Conservation (phyloP, 306 rosid genomes). For the Castanea crenata region DNA sequence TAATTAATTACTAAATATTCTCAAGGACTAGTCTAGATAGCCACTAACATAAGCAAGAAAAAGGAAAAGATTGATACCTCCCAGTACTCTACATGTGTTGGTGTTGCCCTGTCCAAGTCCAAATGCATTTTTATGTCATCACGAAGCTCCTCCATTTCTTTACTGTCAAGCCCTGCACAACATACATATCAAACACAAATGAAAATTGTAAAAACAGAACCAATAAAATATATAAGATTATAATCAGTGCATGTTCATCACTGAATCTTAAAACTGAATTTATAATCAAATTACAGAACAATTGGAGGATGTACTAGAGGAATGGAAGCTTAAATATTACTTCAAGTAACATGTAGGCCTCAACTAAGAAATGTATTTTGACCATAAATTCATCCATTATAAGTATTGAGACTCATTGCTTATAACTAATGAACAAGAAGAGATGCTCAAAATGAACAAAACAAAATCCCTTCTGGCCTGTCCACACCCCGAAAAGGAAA, state of each 20-base stretch:
- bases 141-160: conserved; percentile 92
- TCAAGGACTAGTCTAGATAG: conserved; percentile 1
- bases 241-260: neutral
- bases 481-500: neutral
- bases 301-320: too few relatives aligned
- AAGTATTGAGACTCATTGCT: neutral
- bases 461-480: neutral
- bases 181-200: conserved; percentile 20
- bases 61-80: conserved; percentile 56
- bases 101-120: conserved; percentile 90
- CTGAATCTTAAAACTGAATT: too few relatives aligned
- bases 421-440: neutral
- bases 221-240: neutral
- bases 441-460: neutral
- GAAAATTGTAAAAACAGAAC: conserved; percentile 11
- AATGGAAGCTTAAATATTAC: too few relatives aligned
- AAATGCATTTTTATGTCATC: conserved; percentile 99
- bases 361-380: too few relatives aligned
- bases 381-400: too few relatives aligned
- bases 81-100: conserved; percentile 90
- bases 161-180: conserved; percentile 84
- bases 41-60: conserved; percentile 1
- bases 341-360: too few relatives aligned
- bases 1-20: neutral
- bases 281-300: too few relatives aligned